Evolutionary conservation across 345 rosid genomes (phyloP), one percentile per base, ranked within the genome.

Genomic region (Camelina sativa): DNA sequence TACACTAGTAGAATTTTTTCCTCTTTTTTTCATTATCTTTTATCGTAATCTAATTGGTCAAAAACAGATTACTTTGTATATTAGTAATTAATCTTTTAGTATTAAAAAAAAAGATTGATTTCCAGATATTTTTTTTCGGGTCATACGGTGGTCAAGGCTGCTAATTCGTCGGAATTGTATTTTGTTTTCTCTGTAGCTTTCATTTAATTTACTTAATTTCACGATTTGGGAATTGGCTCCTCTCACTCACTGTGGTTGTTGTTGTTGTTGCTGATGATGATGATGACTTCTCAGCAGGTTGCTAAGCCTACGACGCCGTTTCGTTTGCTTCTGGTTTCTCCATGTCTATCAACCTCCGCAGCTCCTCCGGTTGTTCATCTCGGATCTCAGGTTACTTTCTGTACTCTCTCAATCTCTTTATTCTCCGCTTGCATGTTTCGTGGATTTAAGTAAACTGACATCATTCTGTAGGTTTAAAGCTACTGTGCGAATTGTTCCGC

Each of bases 371-470:
- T 46, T 71, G 23, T 20, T 60, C 65, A 32, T 64, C 78, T 74
- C 74, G 72, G 57, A 61, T 76, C 68, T 69, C 59, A 65, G 76
- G 79, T 71, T 28, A 25, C 22, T 37, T 38, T 19, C 22, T 47
- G 47, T 60, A 20, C 43, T 9, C 11, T 67, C 25, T 34, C 65
- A 28, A 34, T 11, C 9, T 17, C 10, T 59, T 37, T 7, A 11
- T 56, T 67, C 40, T 68, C 41, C 48, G 73, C 47, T 69, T 62
- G 69, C 50, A 76, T 60, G 30, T 50, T n/a, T 23, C 30, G 25
- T 46, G n/a, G 32, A 52, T 6, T 53, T 25, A 57, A 65, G 61
- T 67, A 54, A 61, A 32, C 50, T 62, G 11, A 38, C 23, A 51
- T 62, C 20, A 25, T 48, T 58, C 46, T 67, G 43, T 15, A 13